Conservation (phyloP, 148 eudicot species). For the Vaccinium darrowii region DNA sequence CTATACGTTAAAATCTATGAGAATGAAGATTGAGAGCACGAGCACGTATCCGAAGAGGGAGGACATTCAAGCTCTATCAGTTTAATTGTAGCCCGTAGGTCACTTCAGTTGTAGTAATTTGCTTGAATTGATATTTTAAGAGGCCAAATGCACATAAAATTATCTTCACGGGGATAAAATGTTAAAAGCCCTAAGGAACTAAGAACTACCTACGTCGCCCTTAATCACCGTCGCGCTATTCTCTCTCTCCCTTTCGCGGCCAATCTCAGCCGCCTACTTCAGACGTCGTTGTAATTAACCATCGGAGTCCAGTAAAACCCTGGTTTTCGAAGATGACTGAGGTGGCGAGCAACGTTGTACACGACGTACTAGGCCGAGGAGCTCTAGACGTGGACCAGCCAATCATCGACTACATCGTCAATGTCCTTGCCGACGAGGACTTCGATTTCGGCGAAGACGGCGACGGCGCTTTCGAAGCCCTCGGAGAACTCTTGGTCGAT, state of each 20-base stretch:
- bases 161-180: neutral
- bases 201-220: neutral
- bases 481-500: slow-evolving; percentile 87
- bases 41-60: neutral
- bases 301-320: neutral
- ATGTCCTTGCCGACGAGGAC: slow-evolving; percentile 97
- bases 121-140: neutral
- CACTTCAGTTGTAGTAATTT: neutral
- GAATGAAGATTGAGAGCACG: neutral
- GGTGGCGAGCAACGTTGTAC: slow-evolving; percentile 80
- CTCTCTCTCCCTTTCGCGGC: neutral
- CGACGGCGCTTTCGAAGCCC: slow-evolving; percentile 84
- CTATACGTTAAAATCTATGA: neutral
- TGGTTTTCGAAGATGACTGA: slow-evolving; percentile 52
- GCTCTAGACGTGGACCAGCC: slow-evolving; percentile 75
- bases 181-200: neutral
- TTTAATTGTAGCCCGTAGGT: neutral
- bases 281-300: neutral
- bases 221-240: neutral
- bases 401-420: slow-evolving; percentile 78
- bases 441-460: slow-evolving; percentile 95
- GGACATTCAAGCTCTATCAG: neutral
- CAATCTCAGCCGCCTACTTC: neutral
- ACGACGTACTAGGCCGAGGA: slow-evolving; percentile 70
- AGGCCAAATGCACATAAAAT: neutral